Base-by-base conservation (phyloP, 768 basidiomycete species). In the Termitomyces sp. region DNA sequence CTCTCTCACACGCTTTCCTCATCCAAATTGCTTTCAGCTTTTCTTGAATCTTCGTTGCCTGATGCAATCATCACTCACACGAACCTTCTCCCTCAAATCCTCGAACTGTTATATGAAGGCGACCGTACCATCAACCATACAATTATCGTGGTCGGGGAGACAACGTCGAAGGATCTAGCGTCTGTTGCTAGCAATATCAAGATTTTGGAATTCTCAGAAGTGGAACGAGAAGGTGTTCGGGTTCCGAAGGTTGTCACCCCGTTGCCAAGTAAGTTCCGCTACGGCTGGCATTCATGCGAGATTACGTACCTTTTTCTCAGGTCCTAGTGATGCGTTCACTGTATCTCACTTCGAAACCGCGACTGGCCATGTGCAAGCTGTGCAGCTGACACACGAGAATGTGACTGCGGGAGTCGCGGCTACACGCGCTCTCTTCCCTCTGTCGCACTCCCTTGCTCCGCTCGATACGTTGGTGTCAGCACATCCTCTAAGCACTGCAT, bases 371-470 rank as follows among this genome's bases (percentile, higher is more conserved):
- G 68, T 88, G 8, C 82, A 81, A 57, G 87, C 82, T 26, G 82
- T 81, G 8, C 85, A 86, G 60, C 73, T 95, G 35, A 91, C 91
- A 0, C 91, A 94, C 69, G 81, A 89, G 70, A 94, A 93, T 63
- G 68, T 96, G 59, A 95, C 93, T 2, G 91, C 95, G 4, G 95
- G 92, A 36, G 88, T 95, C n/a, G 85, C 92, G 0, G 89, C 89
- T 3, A 76, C 85, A 26, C 86, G 89, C 38, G 82, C 86, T 5
- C 69, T 95, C 23, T 83, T 96, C 64, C 93, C 95, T 2, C 75
- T 85, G 10, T 82, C 89, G 26, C 84, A 85, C 65, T 76, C 83
- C 13, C 65, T 93, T 44, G 83, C 88, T 5, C 74, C 86, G 6
- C 71, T 88, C 54, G 95, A 97, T 70, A 90, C 88, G 7, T 75